These are phyloP conservation scores for Trichophaea hybrida DNA, from an alignment of 2,329 filamentous ascomycete species.

Conservation along the genomic window DNA sequence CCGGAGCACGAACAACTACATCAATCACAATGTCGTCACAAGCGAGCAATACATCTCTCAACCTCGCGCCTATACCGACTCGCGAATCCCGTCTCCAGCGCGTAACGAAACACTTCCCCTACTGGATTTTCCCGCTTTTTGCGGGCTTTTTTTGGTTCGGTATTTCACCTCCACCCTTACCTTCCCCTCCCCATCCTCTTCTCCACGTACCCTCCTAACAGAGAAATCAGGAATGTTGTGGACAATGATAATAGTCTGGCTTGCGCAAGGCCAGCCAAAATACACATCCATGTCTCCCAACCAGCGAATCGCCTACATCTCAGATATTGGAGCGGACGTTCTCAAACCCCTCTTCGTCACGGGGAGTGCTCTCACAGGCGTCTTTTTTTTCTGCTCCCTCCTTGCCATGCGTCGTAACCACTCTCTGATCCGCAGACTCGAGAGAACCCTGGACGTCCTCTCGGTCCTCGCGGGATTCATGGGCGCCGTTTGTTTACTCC, in stretches of 20 bases:
- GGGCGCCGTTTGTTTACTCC: conserved; percentile 66
- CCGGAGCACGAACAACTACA: too few species aligned
- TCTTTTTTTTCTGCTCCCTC: conserved; percentile 71
- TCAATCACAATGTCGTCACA: too few species aligned
- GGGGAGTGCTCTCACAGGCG: conserved; percentile 54
- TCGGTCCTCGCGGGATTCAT: conserved; percentile 52
- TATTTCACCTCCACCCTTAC: not conserved
- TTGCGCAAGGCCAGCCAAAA: conserved; percentile 40
- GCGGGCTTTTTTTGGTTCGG: conserved; percentile 49
- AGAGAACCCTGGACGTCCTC: conserved; percentile 35
- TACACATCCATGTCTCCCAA: conserved; percentile 46
- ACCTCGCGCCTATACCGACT: too few species aligned
- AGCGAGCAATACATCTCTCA: too few species aligned
- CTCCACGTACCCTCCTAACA: conserved; percentile 35
- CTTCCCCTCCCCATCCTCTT: conserved; percentile 42
- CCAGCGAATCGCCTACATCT: conserved; percentile 58
- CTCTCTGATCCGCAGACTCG: conserved; percentile 29
- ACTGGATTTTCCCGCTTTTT: conserved; percentile 51
- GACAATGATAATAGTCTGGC: conserved; percentile 57
- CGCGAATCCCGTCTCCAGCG: not conserved
- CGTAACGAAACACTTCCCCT: conserved; percentile 13
- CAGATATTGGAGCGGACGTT: conserved; percentile 44
- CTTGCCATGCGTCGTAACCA: conserved; percentile 48
- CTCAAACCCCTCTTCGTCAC: conserved; percentile 69
- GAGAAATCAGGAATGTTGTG: conserved; percentile 43